These are phyloP conservation scores for Neobulgaria alba DNA, from an alignment of 2,329 filamentous ascomycete genomes.

Conservation along the genomic window DNA sequence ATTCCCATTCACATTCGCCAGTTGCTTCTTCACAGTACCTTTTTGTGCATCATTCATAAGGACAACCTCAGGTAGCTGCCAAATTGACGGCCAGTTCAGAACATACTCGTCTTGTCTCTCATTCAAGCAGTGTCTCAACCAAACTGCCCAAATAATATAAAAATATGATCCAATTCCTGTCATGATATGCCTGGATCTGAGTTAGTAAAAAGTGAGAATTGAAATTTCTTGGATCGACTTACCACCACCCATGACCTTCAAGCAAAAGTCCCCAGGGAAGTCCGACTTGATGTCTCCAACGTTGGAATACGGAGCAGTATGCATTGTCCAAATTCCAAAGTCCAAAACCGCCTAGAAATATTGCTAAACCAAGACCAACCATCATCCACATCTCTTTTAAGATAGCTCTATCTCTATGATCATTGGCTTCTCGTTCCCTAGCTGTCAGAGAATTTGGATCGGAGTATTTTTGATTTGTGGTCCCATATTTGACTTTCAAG, in stretches of 20 bases:
- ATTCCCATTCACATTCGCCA: conserved; percentile 9
- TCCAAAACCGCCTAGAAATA: conserved; percentile 53
- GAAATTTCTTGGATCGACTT: conserved; percentile 50
- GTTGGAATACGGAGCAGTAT: conserved; percentile 39
- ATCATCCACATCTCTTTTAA: conserved; percentile 57
- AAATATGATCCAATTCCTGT: conserved; percentile 63
- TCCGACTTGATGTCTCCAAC: conserved; percentile 53
- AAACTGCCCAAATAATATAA: conserved; percentile 65
- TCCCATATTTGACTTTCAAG: conserved; percentile 31
- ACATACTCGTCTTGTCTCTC: conserved; percentile 56
- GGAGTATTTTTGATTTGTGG: conserved; percentile 31
- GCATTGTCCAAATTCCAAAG: conserved; percentile 62
- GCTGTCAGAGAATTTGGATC: conserved; percentile 29
- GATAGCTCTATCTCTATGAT: conserved; percentile 49
- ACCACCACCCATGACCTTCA: conserved; percentile 68
- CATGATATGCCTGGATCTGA: conserved; percentile 50
- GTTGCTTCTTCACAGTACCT: conserved; percentile 1
- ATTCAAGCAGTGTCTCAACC: conserved; percentile 62
- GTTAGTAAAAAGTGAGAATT: conserved; percentile 3
- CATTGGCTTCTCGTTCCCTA: conserved; percentile 34
- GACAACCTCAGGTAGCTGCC: conserved; percentile 33
- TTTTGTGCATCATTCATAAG: conserved; percentile 11
- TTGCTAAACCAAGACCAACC: conserved; percentile 50
- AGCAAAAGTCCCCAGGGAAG: conserved; percentile 66
- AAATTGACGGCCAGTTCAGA: conserved; percentile 51